These are phyloP conservation scores for Grifola frondosa DNA, from an alignment of 1,284 basidiomycete species.

Conservation along the genomic window DNA sequence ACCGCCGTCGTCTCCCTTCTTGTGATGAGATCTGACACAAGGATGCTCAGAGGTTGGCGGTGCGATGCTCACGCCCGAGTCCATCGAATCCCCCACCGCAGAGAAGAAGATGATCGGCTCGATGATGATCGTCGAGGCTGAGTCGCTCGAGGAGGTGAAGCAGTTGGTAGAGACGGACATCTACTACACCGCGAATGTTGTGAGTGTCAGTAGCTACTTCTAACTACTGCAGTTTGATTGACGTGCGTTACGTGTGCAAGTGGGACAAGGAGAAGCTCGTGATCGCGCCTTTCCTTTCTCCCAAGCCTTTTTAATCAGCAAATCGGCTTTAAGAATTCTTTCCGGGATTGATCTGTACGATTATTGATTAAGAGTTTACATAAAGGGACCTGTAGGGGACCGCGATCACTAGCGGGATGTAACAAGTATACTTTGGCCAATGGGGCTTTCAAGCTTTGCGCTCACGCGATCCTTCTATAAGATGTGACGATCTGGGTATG, in stretches of 20 bases:
- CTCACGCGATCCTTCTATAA: no score
- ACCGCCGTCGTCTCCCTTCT: no score
- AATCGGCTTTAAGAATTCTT: no score
- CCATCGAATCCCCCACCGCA: slow-evolving; percentile 20
- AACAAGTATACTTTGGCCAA: no score
- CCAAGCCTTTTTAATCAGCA: slow-evolving; percentile 6
- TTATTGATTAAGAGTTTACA: not conserved
- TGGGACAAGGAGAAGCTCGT: slow-evolving; percentile 27
- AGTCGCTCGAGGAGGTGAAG: slow-evolving; percentile 26
- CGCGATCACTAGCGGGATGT: no score
- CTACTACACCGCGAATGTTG: slow-evolving; percentile 25
- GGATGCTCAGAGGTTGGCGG: slow-evolving; percentile 27
- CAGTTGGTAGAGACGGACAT: slow-evolving; percentile 25
- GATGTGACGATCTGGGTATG: no score
- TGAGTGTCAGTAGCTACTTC: slow-evolving; percentile 11
- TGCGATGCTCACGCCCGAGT: slow-evolving; percentile 28
- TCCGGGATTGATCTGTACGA: not conserved
- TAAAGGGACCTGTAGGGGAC: no score
- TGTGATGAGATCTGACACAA: not conserved
- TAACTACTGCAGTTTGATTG: not conserved
- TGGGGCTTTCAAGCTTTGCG: no score
- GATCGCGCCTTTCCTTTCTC: slow-evolving; percentile 21
- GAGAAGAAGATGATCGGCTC: slow-evolving; percentile 31
- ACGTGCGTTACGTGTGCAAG: slow-evolving; percentile 1
- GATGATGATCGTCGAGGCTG: slow-evolving; percentile 27